Percentiles rank a stretch among this genome's conserved stretches.
Conservation (phyloP, 2,329 filamentous ascomycete genomes). For the Allantophomopsis cytisporea region DNA sequence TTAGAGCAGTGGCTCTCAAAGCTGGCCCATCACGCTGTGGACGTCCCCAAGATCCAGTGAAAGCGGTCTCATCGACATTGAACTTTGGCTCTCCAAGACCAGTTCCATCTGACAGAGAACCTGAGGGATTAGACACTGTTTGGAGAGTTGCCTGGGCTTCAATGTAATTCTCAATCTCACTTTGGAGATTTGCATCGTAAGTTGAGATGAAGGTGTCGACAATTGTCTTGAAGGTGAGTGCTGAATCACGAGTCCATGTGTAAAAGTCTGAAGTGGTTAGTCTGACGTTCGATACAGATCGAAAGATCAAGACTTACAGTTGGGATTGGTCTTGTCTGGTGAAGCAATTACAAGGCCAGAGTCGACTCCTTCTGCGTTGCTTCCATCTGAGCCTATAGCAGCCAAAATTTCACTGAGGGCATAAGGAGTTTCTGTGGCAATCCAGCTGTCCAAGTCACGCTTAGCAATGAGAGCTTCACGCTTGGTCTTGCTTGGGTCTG, state of each 20-base stretch:
- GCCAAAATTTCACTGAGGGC: conserved; percentile 37
- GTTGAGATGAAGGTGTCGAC: conserved; percentile 48
- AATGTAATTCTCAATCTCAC: conserved; percentile 53
- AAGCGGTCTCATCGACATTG: conserved; percentile 47
- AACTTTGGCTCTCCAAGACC: conserved; percentile 64
- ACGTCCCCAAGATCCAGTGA: conserved; percentile 57
- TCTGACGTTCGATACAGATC: not conserved
- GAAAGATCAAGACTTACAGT: conserved; percentile 28
- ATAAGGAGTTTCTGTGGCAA: conserved; percentile 35
- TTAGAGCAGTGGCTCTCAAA: conserved; percentile 60
- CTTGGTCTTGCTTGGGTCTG: conserved; percentile 18
- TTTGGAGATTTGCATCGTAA: conserved; percentile 31
- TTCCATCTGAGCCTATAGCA: conserved; percentile 44
- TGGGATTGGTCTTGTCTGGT: conserved; percentile 36
- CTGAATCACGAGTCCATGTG: conserved; percentile 67
- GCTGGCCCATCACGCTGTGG: conserved; percentile 72
- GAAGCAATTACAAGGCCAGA: conserved; percentile 42
- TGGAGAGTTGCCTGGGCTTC: conserved; percentile 46
- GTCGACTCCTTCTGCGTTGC: conserved; percentile 29
- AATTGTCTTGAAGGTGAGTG: conserved; percentile 54
- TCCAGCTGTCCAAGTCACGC: conserved; percentile 36
- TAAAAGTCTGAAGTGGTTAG: conserved; percentile 47
- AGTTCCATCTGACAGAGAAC: conserved; percentile 23
- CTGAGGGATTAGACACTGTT: conserved; percentile 40
- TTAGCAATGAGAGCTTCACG: conserved; percentile 25